A percentile compares a stretch with the other conserved stretches of the same genome.
Conservation (phyloP, 345 rosid genomes). For the Barbarea vulgaris region DNA sequence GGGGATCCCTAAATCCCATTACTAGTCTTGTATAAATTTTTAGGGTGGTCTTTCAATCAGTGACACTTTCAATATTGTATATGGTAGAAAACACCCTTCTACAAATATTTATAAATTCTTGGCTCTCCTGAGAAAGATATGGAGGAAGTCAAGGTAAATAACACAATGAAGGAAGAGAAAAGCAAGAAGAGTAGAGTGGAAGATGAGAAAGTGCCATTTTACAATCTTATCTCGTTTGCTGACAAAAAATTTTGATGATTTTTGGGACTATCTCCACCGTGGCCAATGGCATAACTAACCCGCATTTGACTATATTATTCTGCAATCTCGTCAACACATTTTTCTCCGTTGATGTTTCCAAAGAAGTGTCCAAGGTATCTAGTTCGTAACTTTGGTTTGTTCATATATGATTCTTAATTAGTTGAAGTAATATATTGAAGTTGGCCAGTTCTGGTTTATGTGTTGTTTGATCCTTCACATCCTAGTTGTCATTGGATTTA, state of each 20-base stretch:
- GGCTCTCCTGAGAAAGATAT: not conserved
- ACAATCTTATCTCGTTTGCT: slow-evolving; percentile 44
- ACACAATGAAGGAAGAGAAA: not conserved
- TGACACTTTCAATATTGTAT: not conserved
- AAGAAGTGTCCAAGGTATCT: slow-evolving; percentile 34
- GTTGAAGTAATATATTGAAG: not conserved
- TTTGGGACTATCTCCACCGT: slow-evolving; percentile 37
- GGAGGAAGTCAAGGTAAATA: not conserved
- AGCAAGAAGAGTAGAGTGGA: not conserved
- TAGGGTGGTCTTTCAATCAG: not conserved
- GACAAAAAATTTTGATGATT: slow-evolving; percentile 41
- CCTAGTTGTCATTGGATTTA: not conserved
- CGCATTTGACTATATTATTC: slow-evolving; percentile 40
- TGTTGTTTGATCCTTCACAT: not conserved
- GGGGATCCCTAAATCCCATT: too few relatives aligned
- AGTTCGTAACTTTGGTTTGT: not conserved
- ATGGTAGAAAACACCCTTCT: not conserved
- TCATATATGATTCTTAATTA: not conserved
- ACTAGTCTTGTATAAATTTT: not conserved
- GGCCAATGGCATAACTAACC: slow-evolving; percentile 44
- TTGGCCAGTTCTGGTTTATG: not conserved
- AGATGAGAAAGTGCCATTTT: slow-evolving; percentile 43
- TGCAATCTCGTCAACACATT: slow-evolving; percentile 46
- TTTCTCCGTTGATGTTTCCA: slow-evolving; percentile 10
- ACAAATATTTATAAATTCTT: not conserved